Conservation (phyloP, 768 basidiomycete genomes). For the Cystofilobasidium ferigula region DNA sequence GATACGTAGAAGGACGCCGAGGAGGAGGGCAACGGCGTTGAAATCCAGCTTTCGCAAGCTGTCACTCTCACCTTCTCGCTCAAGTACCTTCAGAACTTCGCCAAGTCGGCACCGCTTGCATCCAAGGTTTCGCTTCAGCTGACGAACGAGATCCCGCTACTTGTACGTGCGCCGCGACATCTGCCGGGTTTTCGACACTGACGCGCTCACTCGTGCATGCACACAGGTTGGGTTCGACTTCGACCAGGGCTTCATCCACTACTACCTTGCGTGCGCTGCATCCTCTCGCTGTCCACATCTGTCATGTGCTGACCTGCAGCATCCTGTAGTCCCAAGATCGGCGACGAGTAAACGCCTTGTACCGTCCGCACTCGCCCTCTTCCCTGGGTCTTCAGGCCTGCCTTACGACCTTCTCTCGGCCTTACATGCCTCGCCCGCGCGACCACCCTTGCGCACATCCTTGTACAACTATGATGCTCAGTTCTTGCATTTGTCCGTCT, state of each 20-base stretch:
- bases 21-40: constrained; percentile 48
- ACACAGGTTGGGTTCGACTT: constrained; percentile 90
- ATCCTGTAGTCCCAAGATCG: constrained; percentile 76
- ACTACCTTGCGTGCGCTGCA: constrained; percentile 62
- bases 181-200: not conserved
- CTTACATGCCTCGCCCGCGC: not conserved
- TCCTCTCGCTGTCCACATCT: not conserved
- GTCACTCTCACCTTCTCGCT: constrained; percentile 89
- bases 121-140: constrained; percentile 69
- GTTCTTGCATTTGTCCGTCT: too few relatives aligned
- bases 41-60: constrained; percentile 76
- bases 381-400: too few relatives aligned
- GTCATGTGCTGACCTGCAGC: too few relatives aligned
- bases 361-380: too few relatives aligned
- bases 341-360: constrained; percentile 51
- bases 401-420: not conserved
- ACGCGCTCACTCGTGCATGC: constrained; percentile 10
- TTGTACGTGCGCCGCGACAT: constrained; percentile 54
- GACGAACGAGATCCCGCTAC: constrained; percentile 81
- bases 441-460: not conserved
- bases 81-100: constrained; percentile 94
- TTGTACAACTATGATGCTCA: too few relatives aligned
- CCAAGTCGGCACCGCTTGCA: constrained; percentile 70
- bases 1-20: constrained; percentile 50
- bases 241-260: constrained; percentile 74